These are phyloP conservation scores for Lithocarpus polystachyus DNA, from an alignment of 306 rosid species.

Conservation along the genomic window DNA sequence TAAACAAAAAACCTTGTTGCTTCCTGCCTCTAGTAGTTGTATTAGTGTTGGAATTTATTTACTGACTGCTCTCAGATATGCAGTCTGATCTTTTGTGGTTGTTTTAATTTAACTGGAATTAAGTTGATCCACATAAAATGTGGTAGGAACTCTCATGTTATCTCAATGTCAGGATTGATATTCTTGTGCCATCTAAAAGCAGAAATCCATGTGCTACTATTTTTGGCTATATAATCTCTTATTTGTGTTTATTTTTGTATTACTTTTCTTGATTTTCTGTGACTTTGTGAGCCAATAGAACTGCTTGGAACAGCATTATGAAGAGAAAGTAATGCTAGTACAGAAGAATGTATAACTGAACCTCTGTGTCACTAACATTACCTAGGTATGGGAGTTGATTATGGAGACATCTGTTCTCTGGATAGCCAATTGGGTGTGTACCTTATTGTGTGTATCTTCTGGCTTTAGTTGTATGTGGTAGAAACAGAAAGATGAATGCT, in stretches of 20 bases:
- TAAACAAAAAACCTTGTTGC: slow-evolving; percentile 48
- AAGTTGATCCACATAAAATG: slow-evolving; percentile 28
- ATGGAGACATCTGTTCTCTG: not conserved
- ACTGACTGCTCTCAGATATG: slow-evolving; percentile 22
- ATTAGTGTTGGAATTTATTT: slow-evolving; percentile 25
- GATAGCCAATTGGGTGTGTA: not conserved
- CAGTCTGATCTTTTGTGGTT: slow-evolving; percentile 34
- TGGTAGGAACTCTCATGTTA: slow-evolving; percentile 41
- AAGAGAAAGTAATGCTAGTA: not conserved
- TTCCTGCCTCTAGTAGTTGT: slow-evolving; percentile 37
- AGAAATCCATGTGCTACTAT: slow-evolving; percentile 27
- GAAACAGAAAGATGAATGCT: not conserved
- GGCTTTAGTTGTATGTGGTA: not conserved
- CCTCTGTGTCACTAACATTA: not conserved
- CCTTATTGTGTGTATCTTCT: not conserved
- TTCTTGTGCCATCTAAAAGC: slow-evolving; percentile 17
- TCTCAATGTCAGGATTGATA: slow-evolving; percentile 51
- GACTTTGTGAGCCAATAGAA: not conserved
- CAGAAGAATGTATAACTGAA: not conserved
- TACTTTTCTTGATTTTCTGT: not conserved
- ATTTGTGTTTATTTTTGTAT: not conserved
- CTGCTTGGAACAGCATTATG: not conserved
- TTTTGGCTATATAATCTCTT: not conserved
- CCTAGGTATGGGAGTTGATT: not conserved
- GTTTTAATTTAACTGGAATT: slow-evolving; percentile 21